Evolutionary conservation across 257 asterid genomes (phyloP).

Genomic region (Capsicum rhomboideum): DNA sequence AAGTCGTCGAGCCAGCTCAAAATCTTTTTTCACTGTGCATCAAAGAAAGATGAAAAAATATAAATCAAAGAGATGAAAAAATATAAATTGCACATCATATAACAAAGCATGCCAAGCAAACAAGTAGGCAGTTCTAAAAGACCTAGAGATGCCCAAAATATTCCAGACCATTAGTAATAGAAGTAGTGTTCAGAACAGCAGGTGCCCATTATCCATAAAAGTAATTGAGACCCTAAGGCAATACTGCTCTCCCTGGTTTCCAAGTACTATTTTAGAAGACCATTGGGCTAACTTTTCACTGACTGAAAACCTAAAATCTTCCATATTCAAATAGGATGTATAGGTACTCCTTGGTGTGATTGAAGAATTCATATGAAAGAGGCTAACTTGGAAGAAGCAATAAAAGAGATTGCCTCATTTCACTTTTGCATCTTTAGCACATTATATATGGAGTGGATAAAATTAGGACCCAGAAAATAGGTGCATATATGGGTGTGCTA

Average conservation of each 20-base stretch:
- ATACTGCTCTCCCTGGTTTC: not conserved
- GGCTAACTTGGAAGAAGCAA: not conserved
- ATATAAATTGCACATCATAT: not conserved
- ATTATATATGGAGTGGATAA: not conserved
- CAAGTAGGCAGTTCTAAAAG: not conserved
- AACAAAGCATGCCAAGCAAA: slow-evolving; percentile 6
- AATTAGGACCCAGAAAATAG: not conserved
- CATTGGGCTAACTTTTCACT: not conserved
- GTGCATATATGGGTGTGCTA: not conserved
- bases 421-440: not conserved
- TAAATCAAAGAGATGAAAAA: not conserved
- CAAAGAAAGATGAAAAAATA: slow-evolving; percentile 1
- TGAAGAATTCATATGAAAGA: not conserved
- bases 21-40: slow-evolving; percentile 83
- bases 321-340: not conserved
- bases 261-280: not conserved
- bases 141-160: not conserved
- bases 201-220: not conserved
- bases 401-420: not conserved
- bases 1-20: slow-evolving; percentile 79
- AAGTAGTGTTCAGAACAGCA: not conserved
- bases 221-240: not conserved
- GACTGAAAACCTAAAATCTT: not conserved
- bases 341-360: not conserved
- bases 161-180: not conserved